Evolutionary conservation across 2,329 filamentous ascomycete genomes (phyloP).

Genomic region (Amylocarpus encephaloides): DNA sequence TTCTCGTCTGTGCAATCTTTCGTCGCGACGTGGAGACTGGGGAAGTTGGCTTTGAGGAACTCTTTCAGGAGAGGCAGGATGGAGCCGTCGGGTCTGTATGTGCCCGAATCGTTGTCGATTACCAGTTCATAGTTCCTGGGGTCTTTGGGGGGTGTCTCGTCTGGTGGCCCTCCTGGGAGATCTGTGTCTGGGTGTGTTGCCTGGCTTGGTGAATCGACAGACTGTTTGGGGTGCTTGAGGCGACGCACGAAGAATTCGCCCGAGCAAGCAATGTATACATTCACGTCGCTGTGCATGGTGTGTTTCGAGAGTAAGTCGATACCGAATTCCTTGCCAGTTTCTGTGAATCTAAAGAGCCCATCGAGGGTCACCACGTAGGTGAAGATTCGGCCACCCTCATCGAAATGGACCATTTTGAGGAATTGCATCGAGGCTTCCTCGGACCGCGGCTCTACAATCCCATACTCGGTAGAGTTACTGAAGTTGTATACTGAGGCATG

Average conservation of each 20-base stretch:
- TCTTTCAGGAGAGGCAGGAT: slow-evolving; percentile 64
- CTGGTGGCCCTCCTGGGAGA: slow-evolving; percentile 41
- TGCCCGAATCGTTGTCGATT: slow-evolving; percentile 94
- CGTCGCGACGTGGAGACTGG: slow-evolving; percentile 65
- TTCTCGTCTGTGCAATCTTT: slow-evolving; percentile 75
- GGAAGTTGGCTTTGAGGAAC: slow-evolving; percentile 68
- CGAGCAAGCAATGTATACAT: slow-evolving; percentile 82
- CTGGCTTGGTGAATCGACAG: slow-evolving; percentile 38
- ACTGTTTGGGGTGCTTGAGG: slow-evolving; percentile 46
- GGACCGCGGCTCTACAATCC: slow-evolving; percentile 59
- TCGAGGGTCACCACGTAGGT: slow-evolving; percentile 91
- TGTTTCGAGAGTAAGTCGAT: slow-evolving; percentile 92
- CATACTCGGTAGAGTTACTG: slow-evolving; percentile 67
- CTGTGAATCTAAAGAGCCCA: slow-evolving; percentile 81
- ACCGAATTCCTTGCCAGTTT: slow-evolving; percentile 92
- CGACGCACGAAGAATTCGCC: slow-evolving; percentile 89
- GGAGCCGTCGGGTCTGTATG: slow-evolving; percentile 79
- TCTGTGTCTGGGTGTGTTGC: slow-evolving; percentile 47
- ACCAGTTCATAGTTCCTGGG: slow-evolving; percentile 70
- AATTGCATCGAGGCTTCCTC: slow-evolving; percentile 71
- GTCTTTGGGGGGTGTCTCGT: slow-evolving; percentile 38
- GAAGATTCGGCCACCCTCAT: slow-evolving; percentile 78
- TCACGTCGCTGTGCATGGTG: slow-evolving; percentile 93
- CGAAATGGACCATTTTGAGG: slow-evolving; percentile 78
- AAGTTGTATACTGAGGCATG: slow-evolving; percentile 87